Percentiles rank a stretch among this genome's conserved stretches.
phyloP scores from a whole-genome alignment of 2,329 filamentous ascomycete species.

The Fusarium dlaminii region DNA sequence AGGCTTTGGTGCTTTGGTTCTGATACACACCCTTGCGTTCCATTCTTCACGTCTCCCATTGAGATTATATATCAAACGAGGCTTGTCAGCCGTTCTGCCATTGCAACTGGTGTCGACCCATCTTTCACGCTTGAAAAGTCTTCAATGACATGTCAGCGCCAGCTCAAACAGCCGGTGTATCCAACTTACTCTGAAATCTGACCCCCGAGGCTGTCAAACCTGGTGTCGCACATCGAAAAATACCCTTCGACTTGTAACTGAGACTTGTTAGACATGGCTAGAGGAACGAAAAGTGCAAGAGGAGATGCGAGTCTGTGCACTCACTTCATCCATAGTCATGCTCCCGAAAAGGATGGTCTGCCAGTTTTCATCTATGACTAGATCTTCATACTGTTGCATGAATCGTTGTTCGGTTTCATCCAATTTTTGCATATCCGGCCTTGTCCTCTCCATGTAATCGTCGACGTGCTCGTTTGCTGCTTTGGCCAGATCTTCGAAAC shows the following conservation, averaged over 20 bases:
- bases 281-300: not conserved
- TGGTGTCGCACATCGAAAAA: constrained; percentile 30
- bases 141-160: constrained; percentile 1
- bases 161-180: not conserved
- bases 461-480: constrained; percentile 16
- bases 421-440: constrained; percentile 11
- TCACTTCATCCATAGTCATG: constrained; percentile 46
- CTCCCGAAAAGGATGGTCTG: constrained; percentile 43
- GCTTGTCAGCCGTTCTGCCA: not conserved
- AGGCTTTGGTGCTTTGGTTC: not conserved
- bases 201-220: constrained; percentile 26
- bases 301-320: not conserved
- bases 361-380: constrained; percentile 46
- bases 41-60: constrained; percentile 37
- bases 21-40: constrained; percentile 34
- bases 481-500: constrained; percentile 25
- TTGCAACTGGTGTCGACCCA: constrained; percentile 14
- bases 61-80: constrained; percentile 33
- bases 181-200: constrained; percentile 36
- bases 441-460: constrained; percentile 32
- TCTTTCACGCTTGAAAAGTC: constrained; percentile 17
- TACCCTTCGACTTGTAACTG: constrained; percentile 40
- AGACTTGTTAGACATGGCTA: not conserved
- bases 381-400: constrained; percentile 36
- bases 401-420: constrained; percentile 25